These are phyloP conservation scores for Beauveria sp. DNA, from an alignment of 2,329 filamentous ascomycete genomes.

Conservation along the genomic window DNA sequence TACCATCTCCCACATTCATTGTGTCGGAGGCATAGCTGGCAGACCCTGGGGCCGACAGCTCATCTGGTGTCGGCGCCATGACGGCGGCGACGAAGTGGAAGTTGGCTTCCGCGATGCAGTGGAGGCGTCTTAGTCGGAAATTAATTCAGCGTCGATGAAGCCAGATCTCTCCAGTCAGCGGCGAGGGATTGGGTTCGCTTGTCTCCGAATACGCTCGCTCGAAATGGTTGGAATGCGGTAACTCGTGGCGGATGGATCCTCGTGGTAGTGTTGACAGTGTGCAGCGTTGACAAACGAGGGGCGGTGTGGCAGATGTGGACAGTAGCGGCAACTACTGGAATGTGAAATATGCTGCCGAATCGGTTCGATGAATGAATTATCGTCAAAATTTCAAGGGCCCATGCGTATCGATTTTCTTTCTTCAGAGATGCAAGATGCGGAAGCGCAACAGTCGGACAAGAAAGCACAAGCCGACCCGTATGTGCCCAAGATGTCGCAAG, in stretches of 20 bases:
- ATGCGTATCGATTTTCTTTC: not conserved
- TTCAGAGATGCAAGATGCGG: not conserved
- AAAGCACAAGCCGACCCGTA: not conserved
- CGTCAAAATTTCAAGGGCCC: not conserved
- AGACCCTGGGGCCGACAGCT: constrained; percentile 62
- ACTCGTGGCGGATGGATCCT: constrained; percentile 1
- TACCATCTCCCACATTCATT: constrained; percentile 73
- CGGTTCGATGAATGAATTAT: not conserved
- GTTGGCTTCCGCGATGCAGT: not conserved
- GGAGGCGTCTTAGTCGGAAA: not conserved
- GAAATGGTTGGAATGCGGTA: constrained; percentile 4
- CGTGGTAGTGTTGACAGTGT: not conserved
- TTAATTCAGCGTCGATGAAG: not conserved
- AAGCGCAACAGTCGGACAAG: constrained; percentile 1
- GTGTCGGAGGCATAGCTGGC: constrained; percentile 66
- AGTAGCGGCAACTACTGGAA: not conserved
- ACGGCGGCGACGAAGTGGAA: constrained; percentile 33
- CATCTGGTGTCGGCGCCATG: constrained; percentile 53
- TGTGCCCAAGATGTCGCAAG: constrained; percentile 4
- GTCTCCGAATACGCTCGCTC: not conserved
- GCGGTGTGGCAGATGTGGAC: constrained; percentile 1
- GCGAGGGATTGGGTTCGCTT: not conserved
- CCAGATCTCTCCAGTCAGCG: not conserved
- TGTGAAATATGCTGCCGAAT: not conserved
- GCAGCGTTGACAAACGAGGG: not conserved